Base-by-base conservation (phyloP, 1,284 basidiomycete genomes). In the Malassezia globosa region DNA sequence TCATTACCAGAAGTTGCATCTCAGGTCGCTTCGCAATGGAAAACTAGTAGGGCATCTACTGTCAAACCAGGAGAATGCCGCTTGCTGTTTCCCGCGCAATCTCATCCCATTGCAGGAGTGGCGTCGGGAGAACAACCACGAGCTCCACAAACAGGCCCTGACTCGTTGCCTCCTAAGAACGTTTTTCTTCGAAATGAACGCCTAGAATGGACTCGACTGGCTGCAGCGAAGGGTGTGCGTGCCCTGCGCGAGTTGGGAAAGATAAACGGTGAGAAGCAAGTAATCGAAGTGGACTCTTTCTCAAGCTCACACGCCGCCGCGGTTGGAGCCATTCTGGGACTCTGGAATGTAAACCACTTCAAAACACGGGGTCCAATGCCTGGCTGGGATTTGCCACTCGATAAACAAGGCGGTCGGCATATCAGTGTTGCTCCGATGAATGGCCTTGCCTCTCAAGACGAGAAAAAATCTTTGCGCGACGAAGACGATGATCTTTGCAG, bases 331-430 rank as follows among this genome's bases (percentile, higher is more conserved):
- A 54, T 53, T 47, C 61, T 69, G 29, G 62, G 56, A 18, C 56
- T 68, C 7, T 69, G 63, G 63, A 56, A 40, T 24, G 56, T 64
- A 46, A 68, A 69, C 51, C 63, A 67, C 53, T 68, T 66, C 64
- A 66, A 64, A 55, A 63, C 66, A 14, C 61, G 59, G 16, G 66
- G 66, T 36, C 54, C 59, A 41, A 55, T 51, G 39, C 55, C 59
- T 7, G 56, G 56, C 24, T 58, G 58, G 48, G 52, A 47, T 46
- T 51, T 59, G 54, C 50, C 57, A 4, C 53, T 52, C 16, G 46
- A 55, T n/a, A 42, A 59, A 22, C 60, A 66, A 47, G 67, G 63
- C 34, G 65, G 67, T 33, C 57, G 58, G 37, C 60, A 69, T 43
- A 58, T 69, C 43, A 47, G 54, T 18, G 49, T 61, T 3, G 52